Conservation (phyloP, 208 protist genomes). For the Leishmania braziliensis region DNA sequence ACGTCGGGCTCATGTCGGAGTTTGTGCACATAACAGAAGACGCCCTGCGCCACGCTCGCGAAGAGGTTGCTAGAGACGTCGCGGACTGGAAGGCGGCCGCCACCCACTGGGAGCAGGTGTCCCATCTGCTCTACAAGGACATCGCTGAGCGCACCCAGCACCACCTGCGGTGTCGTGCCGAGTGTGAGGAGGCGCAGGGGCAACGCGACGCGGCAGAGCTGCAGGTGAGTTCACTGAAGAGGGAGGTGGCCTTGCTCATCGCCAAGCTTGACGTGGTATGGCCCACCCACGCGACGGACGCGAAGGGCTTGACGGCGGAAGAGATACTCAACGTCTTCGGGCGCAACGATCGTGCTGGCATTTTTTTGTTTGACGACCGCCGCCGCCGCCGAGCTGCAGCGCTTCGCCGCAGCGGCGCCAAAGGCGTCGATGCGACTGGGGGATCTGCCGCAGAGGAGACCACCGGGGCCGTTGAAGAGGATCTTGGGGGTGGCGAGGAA, state of each 20-base stretch:
- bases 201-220: conserved; percentile 60
- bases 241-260: conserved; percentile 54
- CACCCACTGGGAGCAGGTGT: conserved; percentile 84
- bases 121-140: conserved; percentile 88
- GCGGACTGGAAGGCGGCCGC: conserved; percentile 65
- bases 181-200: conserved; percentile 84
- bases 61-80: conserved; percentile 70
- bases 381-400: conserved; percentile 16
- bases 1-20: conserved; percentile 76
- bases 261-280: conserved; percentile 87
- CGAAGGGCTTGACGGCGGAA: conserved; percentile 55
- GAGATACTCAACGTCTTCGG: conserved; percentile 70
- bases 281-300: conserved; percentile 77
- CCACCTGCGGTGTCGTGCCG: conserved; percentile 77
- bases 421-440: not conserved
- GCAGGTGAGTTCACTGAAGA: conserved; percentile 41
- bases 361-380: conserved; percentile 34
- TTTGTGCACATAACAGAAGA: conserved; percentile 76
- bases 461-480: not conserved
- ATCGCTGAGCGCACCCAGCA: conserved; percentile 73
- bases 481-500: not conserved
- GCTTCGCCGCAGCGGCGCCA: not conserved
- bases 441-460: not conserved
- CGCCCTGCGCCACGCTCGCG: conserved; percentile 60
- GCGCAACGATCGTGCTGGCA: conserved; percentile 27